These are phyloP conservation scores for Fraxinus floribunda DNA, from an alignment of 305 asterid species.

Conservation along the genomic window DNA sequence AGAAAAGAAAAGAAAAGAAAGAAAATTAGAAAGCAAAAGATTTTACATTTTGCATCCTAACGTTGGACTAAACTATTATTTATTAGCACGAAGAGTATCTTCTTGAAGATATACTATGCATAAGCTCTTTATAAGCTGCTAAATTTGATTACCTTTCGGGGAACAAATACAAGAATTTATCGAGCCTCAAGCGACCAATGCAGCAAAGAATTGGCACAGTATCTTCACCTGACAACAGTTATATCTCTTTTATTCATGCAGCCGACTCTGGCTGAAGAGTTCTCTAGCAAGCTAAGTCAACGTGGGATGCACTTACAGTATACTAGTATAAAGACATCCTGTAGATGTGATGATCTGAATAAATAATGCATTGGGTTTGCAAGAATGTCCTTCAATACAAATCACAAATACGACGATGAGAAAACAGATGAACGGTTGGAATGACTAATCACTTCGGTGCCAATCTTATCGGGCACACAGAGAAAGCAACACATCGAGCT, in stretches of 20 bases:
- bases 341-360: not conserved
- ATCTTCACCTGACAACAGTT: not conserved
- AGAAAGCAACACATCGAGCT: slow-evolving; percentile 88
- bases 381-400: not conserved
- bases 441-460: slow-evolving; percentile 57
- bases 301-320: not conserved
- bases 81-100: not conserved
- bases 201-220: not conserved
- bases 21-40: not conserved
- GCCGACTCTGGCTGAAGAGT: not conserved
- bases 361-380: not conserved
- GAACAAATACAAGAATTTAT: not conserved
- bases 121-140: not conserved
- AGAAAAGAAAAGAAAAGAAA: not conserved
- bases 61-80: not conserved
- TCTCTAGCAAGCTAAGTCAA: not conserved
- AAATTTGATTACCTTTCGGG: not conserved
- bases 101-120: not conserved
- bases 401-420: not conserved
- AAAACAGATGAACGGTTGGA: not conserved
- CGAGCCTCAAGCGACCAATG: not conserved
- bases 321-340: not conserved
- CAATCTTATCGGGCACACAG: slow-evolving; percentile 77
- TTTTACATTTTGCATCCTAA: not conserved
- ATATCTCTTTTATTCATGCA: not conserved